Base-by-base conservation (phyloP, 441 rosid genomes). In the Erodium moschatum region DNA sequence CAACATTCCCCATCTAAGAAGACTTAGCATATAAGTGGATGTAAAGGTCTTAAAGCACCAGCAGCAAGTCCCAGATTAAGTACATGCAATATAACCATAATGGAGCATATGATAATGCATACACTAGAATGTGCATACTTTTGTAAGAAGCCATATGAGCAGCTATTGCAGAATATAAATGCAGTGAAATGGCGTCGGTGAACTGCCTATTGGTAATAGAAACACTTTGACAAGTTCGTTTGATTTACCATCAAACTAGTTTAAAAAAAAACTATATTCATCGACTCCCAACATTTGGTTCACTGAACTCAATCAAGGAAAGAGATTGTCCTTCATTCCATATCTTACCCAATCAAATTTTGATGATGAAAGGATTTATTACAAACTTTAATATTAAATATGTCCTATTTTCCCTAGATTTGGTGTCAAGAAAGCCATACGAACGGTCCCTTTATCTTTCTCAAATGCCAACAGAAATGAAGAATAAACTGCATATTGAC, bases 11-110 rank as follows among this genome's bases (percentile, higher is more conserved):
- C 38, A 67, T 35, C 8, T 24, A 12, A 18, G 27, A 63, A 20
- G 31, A 29, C 31, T 66, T n/a, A 56, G 9, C 8, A 24, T n/a
- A 2, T 6, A 6, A 3, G 29, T 16, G 10, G 5, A 65, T 56
- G 5, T 19, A 15, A 29, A 33, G 20, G 2, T 0, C 3, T 61
- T 64, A 12, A 54, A 46, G 56, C 19, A 64, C 67, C 18, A 10
- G 48, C 27, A 71, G 50, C 35, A 64, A 58, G 66, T 20, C 58
- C 42, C 38, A n/a, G 33, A 54, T 35, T 42, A 33, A 61, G 12
- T 33, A 35, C 50, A 46, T 9, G 66, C 15, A 40, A 38, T 5
- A 66, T 0, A 74, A 16, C 70, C 64, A 46, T 15, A 15, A 24
- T 9, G 12, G 52, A 56, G 12, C 27, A 56, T 16, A 15, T 52